Evolutionary conservation across 2,329 filamentous ascomycete species (phyloP).

Genomic region (Hymenoscyphus repandus): DNA sequence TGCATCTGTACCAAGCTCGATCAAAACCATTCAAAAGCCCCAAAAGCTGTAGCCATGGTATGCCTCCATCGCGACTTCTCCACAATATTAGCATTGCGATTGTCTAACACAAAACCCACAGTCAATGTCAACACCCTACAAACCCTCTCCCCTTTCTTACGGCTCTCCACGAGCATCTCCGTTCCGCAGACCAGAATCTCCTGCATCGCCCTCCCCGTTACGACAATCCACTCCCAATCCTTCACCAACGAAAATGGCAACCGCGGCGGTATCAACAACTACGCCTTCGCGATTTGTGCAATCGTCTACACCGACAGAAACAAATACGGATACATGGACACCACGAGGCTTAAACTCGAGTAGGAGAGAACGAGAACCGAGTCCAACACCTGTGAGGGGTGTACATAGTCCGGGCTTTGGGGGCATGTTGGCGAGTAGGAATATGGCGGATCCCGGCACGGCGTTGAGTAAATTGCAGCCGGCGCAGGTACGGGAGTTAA

Average conservation of each 20-base stretch:
- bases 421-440: conserved; percentile 22
- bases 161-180: conserved; percentile 65
- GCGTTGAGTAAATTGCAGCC: conserved; percentile 70
- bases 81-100: conserved; percentile 6
- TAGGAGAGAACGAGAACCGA: conserved; percentile 28
- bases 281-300: conserved; percentile 40
- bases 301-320: conserved; percentile 36
- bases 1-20: neutral
- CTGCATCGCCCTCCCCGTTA: conserved; percentile 59
- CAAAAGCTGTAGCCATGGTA: conserved; percentile 10
- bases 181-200: conserved; percentile 57
- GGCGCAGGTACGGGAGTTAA: conserved; percentile 76
- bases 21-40: neutral
- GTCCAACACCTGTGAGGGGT: conserved; percentile 27
- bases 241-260: conserved; percentile 47
- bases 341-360: conserved; percentile 25
- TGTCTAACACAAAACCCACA: conserved; percentile 2
- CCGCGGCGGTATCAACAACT: conserved; percentile 37
- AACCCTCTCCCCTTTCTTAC: conserved; percentile 67
- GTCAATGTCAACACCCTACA: conserved; percentile 47
- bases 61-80: conserved; percentile 18
- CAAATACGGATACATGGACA: conserved; percentile 31
- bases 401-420: conserved; percentile 25
- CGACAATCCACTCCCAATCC: conserved; percentile 55
- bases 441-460: conserved; percentile 32